Conservation (phyloP, 1,139 yeast species). For the Candida mesenterica region DNA sequence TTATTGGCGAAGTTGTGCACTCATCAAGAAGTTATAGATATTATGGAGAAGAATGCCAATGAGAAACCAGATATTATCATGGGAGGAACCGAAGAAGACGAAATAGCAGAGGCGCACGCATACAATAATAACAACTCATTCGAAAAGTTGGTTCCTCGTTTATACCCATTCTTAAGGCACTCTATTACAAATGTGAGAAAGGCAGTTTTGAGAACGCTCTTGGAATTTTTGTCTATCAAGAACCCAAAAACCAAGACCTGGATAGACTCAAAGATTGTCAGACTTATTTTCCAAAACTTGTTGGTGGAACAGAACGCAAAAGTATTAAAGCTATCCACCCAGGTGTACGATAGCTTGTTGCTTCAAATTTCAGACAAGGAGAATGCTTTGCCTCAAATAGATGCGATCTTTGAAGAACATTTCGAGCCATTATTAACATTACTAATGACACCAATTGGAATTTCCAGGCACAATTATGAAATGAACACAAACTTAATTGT, state of each 20-base stretch:
- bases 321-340: slow-evolving; percentile 62
- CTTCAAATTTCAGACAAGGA: slow-evolving; percentile 35
- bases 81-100: background rate
- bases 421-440: slow-evolving; percentile 63
- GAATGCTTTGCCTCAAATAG: slow-evolving; percentile 37
- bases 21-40: slow-evolving; percentile 71
- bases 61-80: slow-evolving; percentile 19
- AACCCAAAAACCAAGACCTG: slow-evolving; percentile 68
- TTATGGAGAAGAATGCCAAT: slow-evolving; percentile 62
- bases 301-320: slow-evolving; percentile 83
- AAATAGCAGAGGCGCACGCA: slow-evolving; percentile 15
- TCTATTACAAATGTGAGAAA: slow-evolving; percentile 89
- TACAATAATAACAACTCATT: slow-evolving; percentile 49
- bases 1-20: slow-evolving; percentile 83
- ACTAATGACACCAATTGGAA: slow-evolving; percentile 91
- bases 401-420: slow-evolving; percentile 51
- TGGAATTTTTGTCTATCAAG: slow-evolving; percentile 71
- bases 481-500: slow-evolving; percentile 75
- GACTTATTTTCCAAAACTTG: slow-evolving; percentile 83
- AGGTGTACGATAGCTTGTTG: slow-evolving; percentile 60
- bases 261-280: slow-evolving; percentile 70
- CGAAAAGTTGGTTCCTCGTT: slow-evolving; percentile 78
- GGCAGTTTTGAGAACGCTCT: slow-evolving; percentile 79
- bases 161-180: slow-evolving; percentile 91
- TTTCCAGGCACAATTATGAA: slow-evolving; percentile 81